Evolutionary conservation across 1,284 basidiomycete genomes (phyloP), one percentile per base, ranked within the genome.

Genomic region (Leucoagaricus sp.): DNA sequence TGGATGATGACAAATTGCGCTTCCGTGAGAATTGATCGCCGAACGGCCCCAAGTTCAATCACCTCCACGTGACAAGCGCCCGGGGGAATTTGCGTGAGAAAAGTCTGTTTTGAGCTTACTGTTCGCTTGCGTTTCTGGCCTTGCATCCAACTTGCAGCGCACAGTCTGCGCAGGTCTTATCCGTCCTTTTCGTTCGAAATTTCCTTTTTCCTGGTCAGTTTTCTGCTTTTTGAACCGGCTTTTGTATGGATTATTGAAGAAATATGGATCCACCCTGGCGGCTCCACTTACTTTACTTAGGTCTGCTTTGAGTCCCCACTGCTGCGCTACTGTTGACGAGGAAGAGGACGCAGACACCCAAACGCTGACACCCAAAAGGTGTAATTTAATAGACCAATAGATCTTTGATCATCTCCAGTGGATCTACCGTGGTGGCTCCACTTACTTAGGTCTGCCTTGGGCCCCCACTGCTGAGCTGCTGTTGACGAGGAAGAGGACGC

Each of bases 121-220:
- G 17, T 12, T 38, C 12, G 31, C 31, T 33, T 33, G 31, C 12
- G 33, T 38, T n/a, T 52, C 50, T 44, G 29, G 40, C 5, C 50
- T 52, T 44, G 50, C 50, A 52, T 52, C 50, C 41, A 53, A 53
- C 41, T 53, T 54, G 53, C 44, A 54, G 26, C 29, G 17, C 53
- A 40, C 5, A 47, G 5, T 40, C 25, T 12, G 7, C 5, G 4
- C 41, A 9, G 19, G n/a, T 41, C 26, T 21, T 8, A 26, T 29
- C 40, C 28, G 25, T 17, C n/a, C 31, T n/a, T n/a, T 34, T 41
- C 44, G 41, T 52, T 31, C 26, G 19, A 17, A 44, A 42, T 52
- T 28, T 15, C 15, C 25, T 3, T 49, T 49, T 34, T 21, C 25
- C n/a, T 25, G 48, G 31, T 49, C 21, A 13, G 48, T 49, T 26